Evolutionary conservation across 2,329 filamentous ascomycete species (phyloP), one percentile per base, ranked within the genome.

Genomic region (Penicillium hesseltinei): DNA sequence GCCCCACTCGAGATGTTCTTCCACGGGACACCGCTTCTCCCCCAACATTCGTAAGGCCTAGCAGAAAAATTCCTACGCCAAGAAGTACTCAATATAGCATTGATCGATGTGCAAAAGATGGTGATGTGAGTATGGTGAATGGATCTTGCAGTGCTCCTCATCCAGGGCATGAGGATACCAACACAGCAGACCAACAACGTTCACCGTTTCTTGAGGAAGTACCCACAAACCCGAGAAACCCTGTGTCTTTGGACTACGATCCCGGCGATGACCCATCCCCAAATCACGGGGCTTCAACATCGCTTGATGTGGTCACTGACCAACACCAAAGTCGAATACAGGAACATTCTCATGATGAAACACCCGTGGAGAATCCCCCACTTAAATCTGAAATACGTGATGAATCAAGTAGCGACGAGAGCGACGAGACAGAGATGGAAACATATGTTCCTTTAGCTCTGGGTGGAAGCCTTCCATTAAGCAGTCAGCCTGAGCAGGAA

Each of bases 361-460:
- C 8, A 17, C 13, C 17, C 9, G 10, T 27, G 1, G 29, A 25
- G 19, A 31, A 19, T 5, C 35, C 35, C 11, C 13, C 33, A 9
- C 6, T 23, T 31, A 13, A 3, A 5, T n/a, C 25, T 21, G 50
- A 51, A 13, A 21, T 35, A 4, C 7, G 17, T 10, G 51, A 57
- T 31, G 58, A 63, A 29, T 63, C 60, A 19, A 53, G 49, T 40
- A 64, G 65, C 40, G 51, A 52, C 35, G 64, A 67, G 48, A 71
- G 69, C 46, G 69, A 73, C 6, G 72, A 74, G 7, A 71, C 71
- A 7, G 62, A 69, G 23, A 74, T 75, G 73, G 72, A 74, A 47
- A 67, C 66, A 15, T 69, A 67, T 52, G 59, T 75, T n/a, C 73
- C 73, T 21, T 64, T 60, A 50, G 67, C 71, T 21, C 63, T 75